These are phyloP conservation scores for Penicillium sp. DNA, from an alignment of 2,329 filamentous ascomycete genomes.

Conservation along the genomic window DNA sequence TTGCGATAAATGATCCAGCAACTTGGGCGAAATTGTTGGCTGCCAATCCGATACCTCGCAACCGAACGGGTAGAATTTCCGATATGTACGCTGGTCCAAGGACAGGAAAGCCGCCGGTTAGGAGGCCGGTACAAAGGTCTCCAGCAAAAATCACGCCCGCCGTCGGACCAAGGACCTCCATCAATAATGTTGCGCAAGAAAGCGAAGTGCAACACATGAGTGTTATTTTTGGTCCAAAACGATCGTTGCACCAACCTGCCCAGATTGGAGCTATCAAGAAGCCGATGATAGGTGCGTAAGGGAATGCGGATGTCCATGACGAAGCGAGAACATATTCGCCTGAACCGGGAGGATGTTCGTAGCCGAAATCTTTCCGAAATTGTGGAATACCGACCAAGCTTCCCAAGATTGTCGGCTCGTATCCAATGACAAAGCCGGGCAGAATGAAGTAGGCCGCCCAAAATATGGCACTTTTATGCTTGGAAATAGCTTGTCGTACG, in stretches of 20 bases:
- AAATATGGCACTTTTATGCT: neutral
- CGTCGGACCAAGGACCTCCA: conserved; percentile 62
- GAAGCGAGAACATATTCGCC: conserved; percentile 27
- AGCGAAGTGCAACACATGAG: conserved; percentile 24
- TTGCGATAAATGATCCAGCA: conserved; percentile 35
- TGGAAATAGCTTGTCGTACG: neutral
- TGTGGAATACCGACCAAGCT: conserved; percentile 28
- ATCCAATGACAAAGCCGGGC: neutral
- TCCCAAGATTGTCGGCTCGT: conserved; percentile 17
- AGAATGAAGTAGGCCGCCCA: neutral
- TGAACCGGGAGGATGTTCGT: conserved; percentile 15
- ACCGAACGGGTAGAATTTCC: conserved; percentile 32
- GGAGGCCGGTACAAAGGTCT: conserved; percentile 60
- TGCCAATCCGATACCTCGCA: conserved; percentile 32
- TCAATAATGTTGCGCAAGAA: conserved; percentile 55
- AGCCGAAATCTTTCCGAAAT: conserved; percentile 31
- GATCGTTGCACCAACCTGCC: conserved; percentile 27
- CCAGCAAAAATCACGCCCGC: conserved; percentile 58
- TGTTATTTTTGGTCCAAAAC: conserved; percentile 30
- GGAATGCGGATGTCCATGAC: conserved; percentile 30
- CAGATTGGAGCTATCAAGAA: conserved; percentile 27
- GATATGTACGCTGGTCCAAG: conserved; percentile 46
- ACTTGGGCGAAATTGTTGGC: conserved; percentile 34
- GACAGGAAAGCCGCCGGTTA: conserved; percentile 62
- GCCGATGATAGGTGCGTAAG: conserved; percentile 29